phyloP scores from a whole-genome alignment of 306 rosid species.

The Parietaria judaica region DNA sequence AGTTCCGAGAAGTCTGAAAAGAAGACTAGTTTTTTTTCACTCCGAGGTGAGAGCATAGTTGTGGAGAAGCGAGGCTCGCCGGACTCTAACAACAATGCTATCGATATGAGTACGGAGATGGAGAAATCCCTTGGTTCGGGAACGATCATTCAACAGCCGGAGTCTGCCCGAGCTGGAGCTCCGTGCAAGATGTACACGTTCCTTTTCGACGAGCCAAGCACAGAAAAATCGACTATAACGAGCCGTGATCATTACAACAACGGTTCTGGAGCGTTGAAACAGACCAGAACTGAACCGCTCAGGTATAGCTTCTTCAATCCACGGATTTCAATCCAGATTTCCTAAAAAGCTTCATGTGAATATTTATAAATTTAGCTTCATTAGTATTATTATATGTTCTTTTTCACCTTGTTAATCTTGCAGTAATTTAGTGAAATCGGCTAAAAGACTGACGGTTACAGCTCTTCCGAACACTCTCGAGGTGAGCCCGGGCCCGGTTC shows the following conservation, averaged over 20 bases:
- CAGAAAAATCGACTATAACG: conserved; percentile 53
- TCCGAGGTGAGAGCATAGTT: conserved; percentile 84
- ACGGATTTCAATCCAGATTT: not conserved
- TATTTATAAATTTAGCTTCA: not conserved
- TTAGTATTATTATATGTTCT: not conserved
- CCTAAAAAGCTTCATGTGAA: not conserved
- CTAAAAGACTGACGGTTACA: conserved; percentile 67
- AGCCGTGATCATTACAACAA: conserved; percentile 72
- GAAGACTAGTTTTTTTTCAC: conserved; percentile 60
- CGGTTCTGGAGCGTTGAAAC: conserved; percentile 61
- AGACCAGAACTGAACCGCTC: conserved; percentile 76
- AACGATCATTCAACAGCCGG: conserved; percentile 22
- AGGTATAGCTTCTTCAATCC: conserved; percentile 30
- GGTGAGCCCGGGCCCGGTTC: no score
- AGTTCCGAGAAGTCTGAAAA: conserved; percentile 57
- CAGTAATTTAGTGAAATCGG: conserved; percentile 79
- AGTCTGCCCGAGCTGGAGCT: conserved; percentile 44
- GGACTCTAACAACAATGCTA: conserved; percentile 22
- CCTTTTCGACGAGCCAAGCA: conserved; percentile 66
- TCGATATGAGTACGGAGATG: conserved; percentile 26
- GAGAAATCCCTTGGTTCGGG: conserved; percentile 35
- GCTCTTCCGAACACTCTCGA: conserved; percentile 13
- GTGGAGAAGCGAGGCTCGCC: conserved; percentile 64
- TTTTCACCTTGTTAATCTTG: conserved; percentile 19
- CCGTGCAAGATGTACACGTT: conserved; percentile 71